phyloP scores from a whole-genome alignment of 352 stramenopile genomes.

The Phytopythium montanum region DNA sequence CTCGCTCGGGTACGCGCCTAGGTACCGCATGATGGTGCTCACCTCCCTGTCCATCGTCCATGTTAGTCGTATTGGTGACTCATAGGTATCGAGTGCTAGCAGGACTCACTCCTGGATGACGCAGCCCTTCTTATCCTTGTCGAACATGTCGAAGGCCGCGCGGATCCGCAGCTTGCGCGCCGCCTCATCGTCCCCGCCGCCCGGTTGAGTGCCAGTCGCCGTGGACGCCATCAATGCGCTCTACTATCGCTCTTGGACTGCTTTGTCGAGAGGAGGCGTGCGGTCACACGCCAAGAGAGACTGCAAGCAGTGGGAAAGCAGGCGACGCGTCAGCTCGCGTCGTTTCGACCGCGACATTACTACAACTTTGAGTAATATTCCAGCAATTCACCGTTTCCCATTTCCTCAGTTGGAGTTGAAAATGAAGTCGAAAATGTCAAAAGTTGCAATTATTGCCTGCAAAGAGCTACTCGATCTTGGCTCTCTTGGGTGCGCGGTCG shows the following conservation, averaged over 20 bases:
- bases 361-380: background rate
- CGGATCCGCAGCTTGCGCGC: constrained; percentile 60
- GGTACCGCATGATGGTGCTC: constrained; percentile 89
- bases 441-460: background rate
- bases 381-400: too few species aligned
- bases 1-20: constrained; percentile 88
- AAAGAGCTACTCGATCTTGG: constrained; percentile 1
- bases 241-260: background rate
- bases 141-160: constrained; percentile 88
- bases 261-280: background rate
- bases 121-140: constrained; percentile 90
- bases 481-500: constrained; percentile 5
- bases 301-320: background rate
- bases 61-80: background rate
- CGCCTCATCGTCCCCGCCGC: constrained; percentile 33
- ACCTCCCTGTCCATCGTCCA: constrained; percentile 56
- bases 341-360: background rate
- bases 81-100: background rate
- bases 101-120: constrained; percentile 80
- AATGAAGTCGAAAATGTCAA: background rate
- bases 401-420: too few species aligned
- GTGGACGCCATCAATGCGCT: background rate
- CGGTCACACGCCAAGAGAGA: too few species aligned
- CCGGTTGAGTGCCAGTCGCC: constrained; percentile 26
- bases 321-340: background rate